Base-by-base conservation (phyloP, 192 early-diverging fungal genomes). In the Pilobolus umbonatus region DNA sequence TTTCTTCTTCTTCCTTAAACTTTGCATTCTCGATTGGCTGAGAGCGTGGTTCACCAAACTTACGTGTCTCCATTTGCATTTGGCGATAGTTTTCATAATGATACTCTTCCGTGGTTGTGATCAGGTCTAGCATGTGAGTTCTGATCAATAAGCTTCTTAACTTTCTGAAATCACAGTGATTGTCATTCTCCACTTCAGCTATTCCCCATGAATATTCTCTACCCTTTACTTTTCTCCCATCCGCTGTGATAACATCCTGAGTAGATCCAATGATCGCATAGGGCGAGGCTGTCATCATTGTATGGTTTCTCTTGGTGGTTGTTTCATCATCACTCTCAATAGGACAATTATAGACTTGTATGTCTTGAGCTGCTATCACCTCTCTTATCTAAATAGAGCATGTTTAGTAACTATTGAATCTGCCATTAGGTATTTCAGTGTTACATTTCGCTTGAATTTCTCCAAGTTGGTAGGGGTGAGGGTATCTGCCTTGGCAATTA, bases 1-100 rank as follows among this genome's bases (percentile, higher is more conserved):
- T 78, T 63, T 96, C 97, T 73, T 99, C 97, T 74, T 99, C 97
- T 57, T 96, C 92, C 78, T 96, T 96, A 89, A 96, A 98, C 78
- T 94, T 94, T 64, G 85, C 84, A 76, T 95, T 89, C 65, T 88
- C 85, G 28, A 74, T 75, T 68, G 85, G 88, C 60, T 82, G 84
- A 61, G 80, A 75, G 75, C 76, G 83, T 62, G 79, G 87, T 79
- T 81, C 90, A 65, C 88, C 88, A 77, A 83, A 90, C 77, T 84
- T 87, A 81, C 80, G 91, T 4, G 91, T 82, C 62, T 92, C 85
- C 81, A 99, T 86, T 72, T 93, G 92, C 31, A 77, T 70, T 45
- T 87, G 80, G 50, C 96, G 85, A 75, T 91, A 94, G 61, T 85
- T 87, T 74, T 99, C 96, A 72, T 95, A 99, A 74, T 99, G 96